A percentile compares a stretch with the other conserved stretches of the same genome.
phyloP scores from a whole-genome alignment of 352 stramenopile species.

The Blastocystis hominis region DNA sequence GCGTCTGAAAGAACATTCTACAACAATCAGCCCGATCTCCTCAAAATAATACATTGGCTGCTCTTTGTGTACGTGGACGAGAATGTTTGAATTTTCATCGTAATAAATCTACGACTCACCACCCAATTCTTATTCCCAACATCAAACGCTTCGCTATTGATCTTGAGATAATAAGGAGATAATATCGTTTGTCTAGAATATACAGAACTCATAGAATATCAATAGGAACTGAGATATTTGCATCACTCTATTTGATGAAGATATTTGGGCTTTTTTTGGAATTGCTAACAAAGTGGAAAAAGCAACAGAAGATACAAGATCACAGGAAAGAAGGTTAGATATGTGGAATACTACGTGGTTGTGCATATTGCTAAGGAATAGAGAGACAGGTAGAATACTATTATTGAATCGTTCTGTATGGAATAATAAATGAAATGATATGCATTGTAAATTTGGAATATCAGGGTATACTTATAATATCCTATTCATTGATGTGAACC shows the following conservation, averaged over 20 bases:
- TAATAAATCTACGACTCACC: neutral
- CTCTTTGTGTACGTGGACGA: neutral
- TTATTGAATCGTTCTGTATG: too few relatives aligned
- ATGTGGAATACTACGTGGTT: too few relatives aligned
- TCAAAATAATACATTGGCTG: neutral
- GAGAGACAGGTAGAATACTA: too few relatives aligned
- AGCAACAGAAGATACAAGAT: too few relatives aligned
- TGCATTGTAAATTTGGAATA: too few relatives aligned
- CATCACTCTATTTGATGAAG: neutral
- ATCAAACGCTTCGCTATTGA: neutral
- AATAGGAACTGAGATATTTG: neutral
- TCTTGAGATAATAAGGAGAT: conserved; percentile 16
- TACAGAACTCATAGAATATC: neutral
- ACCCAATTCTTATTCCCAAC: neutral
- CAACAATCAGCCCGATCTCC: neutral
- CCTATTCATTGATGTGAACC: too few relatives aligned
- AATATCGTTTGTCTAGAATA: neutral
- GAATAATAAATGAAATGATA: too few relatives aligned
- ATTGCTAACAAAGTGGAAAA: neutral
- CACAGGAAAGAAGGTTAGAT: too few relatives aligned
- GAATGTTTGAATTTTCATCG: neutral
- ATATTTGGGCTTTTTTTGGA: neutral
- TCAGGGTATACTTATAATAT: too few relatives aligned
- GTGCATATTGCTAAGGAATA: neutral
- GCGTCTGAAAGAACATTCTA: conserved; percentile 40